phyloP scores from a whole-genome alignment of 768 basidiomycete species.

The Lactarius trivialis region DNA sequence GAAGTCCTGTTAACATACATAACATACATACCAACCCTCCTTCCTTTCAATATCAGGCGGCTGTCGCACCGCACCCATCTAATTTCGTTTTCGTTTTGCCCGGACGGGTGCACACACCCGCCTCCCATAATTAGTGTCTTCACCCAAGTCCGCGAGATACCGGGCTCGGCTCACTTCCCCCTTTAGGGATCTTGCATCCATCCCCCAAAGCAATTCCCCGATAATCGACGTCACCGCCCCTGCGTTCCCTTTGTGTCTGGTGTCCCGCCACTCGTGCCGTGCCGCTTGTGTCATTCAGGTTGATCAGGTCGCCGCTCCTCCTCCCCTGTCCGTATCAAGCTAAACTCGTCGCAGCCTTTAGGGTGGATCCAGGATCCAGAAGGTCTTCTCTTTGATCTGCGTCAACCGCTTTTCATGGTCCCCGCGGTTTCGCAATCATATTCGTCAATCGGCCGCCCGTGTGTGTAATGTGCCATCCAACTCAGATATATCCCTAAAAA shows the following conservation, averaged over 20 bases:
- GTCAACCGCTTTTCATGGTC: slow-evolving; percentile 11
- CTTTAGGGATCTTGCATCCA: slow-evolving; percentile 10
- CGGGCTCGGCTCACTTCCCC: slow-evolving; percentile 14
- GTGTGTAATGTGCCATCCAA: background rate
- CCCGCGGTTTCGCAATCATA: slow-evolving; percentile 15
- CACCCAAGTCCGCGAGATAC: slow-evolving; percentile 11
- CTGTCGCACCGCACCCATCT: slow-evolving; percentile 15
- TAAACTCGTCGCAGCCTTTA: slow-evolving; percentile 19
- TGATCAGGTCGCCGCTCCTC: slow-evolving; percentile 12
- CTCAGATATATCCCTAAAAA: slow-evolving; percentile 1
- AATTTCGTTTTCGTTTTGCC: slow-evolving; percentile 15
- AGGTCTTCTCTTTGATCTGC: slow-evolving; percentile 14
- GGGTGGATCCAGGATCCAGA: slow-evolving; percentile 13
- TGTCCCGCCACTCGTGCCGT: slow-evolving; percentile 6
- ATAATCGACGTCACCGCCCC: slow-evolving; percentile 22
- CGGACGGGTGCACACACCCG: slow-evolving; percentile 16
- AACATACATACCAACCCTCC: background rate
- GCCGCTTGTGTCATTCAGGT: background rate
- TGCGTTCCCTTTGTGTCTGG: slow-evolving; percentile 13
- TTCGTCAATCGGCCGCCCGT: slow-evolving; percentile 12
- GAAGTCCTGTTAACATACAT: background rate
- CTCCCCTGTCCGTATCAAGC: slow-evolving; percentile 21
- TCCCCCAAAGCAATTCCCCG: slow-evolving; percentile 16
- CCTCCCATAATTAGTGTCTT: slow-evolving; percentile 16
- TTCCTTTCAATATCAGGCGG: background rate